A percentile compares a stretch with the other conserved stretches of the same genome.
Evolutionary conservation across 345 rosid genomes (phyloP).

Genomic region (Sapria himalayana): DNA sequence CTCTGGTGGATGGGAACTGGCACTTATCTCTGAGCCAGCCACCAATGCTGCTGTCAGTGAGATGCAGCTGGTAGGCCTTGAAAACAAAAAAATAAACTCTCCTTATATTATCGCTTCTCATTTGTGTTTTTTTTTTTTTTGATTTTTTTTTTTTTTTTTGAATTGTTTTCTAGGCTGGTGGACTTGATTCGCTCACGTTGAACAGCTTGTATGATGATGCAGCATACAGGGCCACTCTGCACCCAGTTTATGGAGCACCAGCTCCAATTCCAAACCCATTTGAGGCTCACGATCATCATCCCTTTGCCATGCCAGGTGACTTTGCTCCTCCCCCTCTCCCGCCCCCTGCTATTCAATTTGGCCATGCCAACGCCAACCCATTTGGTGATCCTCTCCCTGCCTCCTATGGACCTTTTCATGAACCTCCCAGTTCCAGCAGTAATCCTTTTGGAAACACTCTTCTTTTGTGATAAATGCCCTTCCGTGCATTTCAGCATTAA

Average conservation of each 20-base stretch:
- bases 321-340: conserved; percentile 25
- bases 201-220: conserved; percentile 72
- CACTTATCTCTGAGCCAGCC: conserved; percentile 65
- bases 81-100: too few relatives aligned
- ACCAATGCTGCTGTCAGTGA: conserved; percentile 50
- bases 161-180: conserved; percentile 52
- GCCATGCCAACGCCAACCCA: too few relatives aligned
- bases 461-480: too few relatives aligned
- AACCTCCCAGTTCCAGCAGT: too few relatives aligned
- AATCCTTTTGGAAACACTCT: too few relatives aligned
- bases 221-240: conserved; percentile 71
- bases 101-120: background rate
- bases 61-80: conserved; percentile 60
- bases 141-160: conserved; percentile 1
- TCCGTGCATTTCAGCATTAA: too few relatives aligned
- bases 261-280: conserved; percentile 92
- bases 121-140: conserved; percentile 1
- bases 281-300: conserved; percentile 64
- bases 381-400: too few relatives aligned
- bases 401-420: too few relatives aligned
- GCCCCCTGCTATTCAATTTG: too few relatives aligned
- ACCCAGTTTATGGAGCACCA: conserved; percentile 53
- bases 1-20: conserved; percentile 94
- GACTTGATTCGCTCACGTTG: conserved; percentile 71
- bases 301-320: conserved; percentile 33